Conservation (phyloP, 2,329 filamentous ascomycete species). For the Alternaria ventricosa region DNA sequence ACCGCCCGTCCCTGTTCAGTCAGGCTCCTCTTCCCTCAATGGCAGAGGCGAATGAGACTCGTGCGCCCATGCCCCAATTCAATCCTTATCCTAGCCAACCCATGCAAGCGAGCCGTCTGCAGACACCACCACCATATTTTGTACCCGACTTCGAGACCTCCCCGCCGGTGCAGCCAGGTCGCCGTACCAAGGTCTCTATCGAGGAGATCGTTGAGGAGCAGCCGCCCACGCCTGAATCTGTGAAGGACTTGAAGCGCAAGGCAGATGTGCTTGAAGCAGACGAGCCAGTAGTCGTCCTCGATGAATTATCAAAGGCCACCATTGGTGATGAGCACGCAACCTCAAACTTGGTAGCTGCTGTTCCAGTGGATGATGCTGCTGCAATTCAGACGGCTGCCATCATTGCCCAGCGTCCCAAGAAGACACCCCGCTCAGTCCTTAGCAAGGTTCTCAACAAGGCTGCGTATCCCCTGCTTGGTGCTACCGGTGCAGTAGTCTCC, state of each 20-base stretch:
- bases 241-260: constrained; percentile 41
- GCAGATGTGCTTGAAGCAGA: constrained; percentile 34
- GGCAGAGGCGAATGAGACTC: constrained; percentile 4
- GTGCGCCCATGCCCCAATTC: background rate
- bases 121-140: constrained; percentile 26
- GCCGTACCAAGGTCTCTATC: constrained; percentile 40
- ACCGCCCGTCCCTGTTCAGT: constrained; percentile 13
- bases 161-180: constrained; percentile 21
- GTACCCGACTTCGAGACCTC: constrained; percentile 10
- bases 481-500: constrained; percentile 25
- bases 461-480: constrained; percentile 20
- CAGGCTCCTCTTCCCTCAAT: constrained; percentile 13
- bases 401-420: constrained; percentile 27
- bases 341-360: background rate
- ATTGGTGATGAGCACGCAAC: background rate
- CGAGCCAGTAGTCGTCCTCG: background rate
- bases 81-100: background rate
- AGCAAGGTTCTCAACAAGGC: constrained; percentile 19
- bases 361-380: background rate
- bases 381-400: constrained; percentile 13
- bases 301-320: background rate
- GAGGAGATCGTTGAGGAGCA: constrained; percentile 43
- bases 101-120: constrained; percentile 16
- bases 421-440: constrained; percentile 24
- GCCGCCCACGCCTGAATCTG: constrained; percentile 38